Base-by-base conservation (phyloP, 495 filamentous ascomycete genomes). In the Xylaria castorea region DNA sequence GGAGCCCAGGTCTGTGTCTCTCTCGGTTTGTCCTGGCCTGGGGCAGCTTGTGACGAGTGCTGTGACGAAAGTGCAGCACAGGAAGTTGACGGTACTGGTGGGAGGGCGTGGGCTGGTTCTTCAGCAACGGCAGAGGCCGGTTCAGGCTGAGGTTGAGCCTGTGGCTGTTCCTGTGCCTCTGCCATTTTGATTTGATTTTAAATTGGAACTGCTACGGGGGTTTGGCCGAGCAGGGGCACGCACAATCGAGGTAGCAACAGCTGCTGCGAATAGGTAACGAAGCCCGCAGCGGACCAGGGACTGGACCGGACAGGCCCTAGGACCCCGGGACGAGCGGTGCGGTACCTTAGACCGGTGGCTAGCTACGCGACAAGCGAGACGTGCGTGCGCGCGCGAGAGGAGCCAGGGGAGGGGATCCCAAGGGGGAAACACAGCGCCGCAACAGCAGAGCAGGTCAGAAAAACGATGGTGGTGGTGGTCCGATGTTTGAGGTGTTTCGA, bases 131-230 rank as follows among this genome's bases (percentile, higher is more conserved):
- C 74, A 76, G 75, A 74, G 76, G 75, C 78, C 71, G 76, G 78
- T 80, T 80, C 78, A 80, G 78, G 78, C 78, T 78, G 78, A 80
- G 78, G 78, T 80, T 80, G 78, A 80, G 75, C 78, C 78, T 78
- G 78, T 78, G 78, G 78, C 76, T 78, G 78, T 72, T 80, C 73
- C 76, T 78, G 78, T 76, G 75, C 76, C 74, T 80, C 78, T 80
- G 78, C 78, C 78, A 78, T 80, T 78, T 72, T 80, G 76, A 78
- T 80, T 80, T 80, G 78, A 80, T 75, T 79, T 79, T 80, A 78
- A 80, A 78, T 79, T 79, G 73, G 75, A 79, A 75, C 76, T 76
- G 74, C 75, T 78, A 75, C 76, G 75, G 78, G 77, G 78, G 78
- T 73, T 73, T 73, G 76, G 74, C 74, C 76, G 76, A 79, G 74